A percentile compares a stretch with the other conserved stretches of the same genome.
These are phyloP conservation scores for Phaffia australis DNA, from an alignment of 768 basidiomycete genomes.

Conservation along the genomic window DNA sequence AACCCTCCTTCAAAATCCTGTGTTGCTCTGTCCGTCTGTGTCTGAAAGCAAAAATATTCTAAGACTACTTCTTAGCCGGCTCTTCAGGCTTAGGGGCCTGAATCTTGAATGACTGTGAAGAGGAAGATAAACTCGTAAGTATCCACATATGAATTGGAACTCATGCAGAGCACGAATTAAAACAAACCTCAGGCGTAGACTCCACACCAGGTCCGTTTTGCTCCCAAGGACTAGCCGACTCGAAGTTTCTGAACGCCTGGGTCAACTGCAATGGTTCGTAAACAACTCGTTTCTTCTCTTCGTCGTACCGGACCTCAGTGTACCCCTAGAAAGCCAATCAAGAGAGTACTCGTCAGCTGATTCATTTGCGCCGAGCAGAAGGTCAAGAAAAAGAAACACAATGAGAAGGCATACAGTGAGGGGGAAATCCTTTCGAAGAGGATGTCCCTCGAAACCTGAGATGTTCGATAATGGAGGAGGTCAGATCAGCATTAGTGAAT, in stretches of 20 bases:
- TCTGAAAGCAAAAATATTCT: background rate
- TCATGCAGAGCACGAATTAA: constrained; percentile 40
- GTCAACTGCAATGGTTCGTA: constrained; percentile 96
- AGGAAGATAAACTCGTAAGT: background rate
- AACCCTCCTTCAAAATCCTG: too few relatives aligned
- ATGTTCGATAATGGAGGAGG: background rate
- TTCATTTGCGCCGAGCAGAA: background rate
- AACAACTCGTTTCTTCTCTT: constrained; percentile 91
- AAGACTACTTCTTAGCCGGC: constrained; percentile 47
- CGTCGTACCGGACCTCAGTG: constrained; percentile 93
- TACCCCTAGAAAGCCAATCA: constrained; percentile 60
- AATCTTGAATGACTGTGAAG: constrained; percentile 36
- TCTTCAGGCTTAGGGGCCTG: constrained; percentile 60
- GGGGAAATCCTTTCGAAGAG: constrained; percentile 95
- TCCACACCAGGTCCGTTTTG: constrained; percentile 64
- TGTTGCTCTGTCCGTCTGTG: too few relatives aligned
- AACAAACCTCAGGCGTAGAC: constrained; percentile 47
- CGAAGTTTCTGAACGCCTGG: constrained; percentile 81
- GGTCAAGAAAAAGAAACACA: background rate
- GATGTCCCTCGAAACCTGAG: constrained; percentile 89
- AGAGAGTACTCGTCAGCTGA: background rate
- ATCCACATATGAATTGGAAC: background rate
- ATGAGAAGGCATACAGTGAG: constrained; percentile 55
- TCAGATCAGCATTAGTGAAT: too few relatives aligned
- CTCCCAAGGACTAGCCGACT: constrained; percentile 69